Base-by-base conservation (phyloP, 2,329 filamentous ascomycete species). In the Fusarium incarnatum region DNA sequence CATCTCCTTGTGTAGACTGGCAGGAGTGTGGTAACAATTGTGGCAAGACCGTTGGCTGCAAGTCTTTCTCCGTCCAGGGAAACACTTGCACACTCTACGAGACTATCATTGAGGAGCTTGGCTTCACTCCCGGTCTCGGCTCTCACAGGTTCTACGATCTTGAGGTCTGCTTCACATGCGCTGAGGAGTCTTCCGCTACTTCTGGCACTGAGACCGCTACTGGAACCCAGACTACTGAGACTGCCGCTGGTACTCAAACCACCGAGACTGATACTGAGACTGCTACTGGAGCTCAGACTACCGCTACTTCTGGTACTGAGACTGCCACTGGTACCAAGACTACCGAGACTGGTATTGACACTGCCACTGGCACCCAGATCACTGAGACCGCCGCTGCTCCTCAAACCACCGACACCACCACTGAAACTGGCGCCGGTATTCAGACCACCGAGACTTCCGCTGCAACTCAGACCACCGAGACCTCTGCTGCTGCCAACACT, bases 81-180 rank as follows among this genome's bases (percentile, higher is more conserved):
- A 15, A n/a, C 20, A 22, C 41, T 25, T 68, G 65, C 15, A 68
- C 47, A 6, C 61, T 70, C 9, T 70, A 70, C 23, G 58, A 40
- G 3, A 30, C n/a, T 8, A 22, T 16, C 6, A 48, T 62, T 25
- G 18, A 18, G 4, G 46, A 52, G 1, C 56, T 70, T 8, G 56
- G 53, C 46, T 67, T 40, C 22, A 12, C 7, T 4, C 16, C 13
- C 1, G 27, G 23, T 5, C 23, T 22, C 9, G 32, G 9, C 18
- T 32, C 47, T 5, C 42, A 53, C 60, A 34, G 25, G n/a, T 70
- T 63, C 48, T 70, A 70, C 22, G 62, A 70, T 15, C 66, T 69
- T 16, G 66, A 69, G 23, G 41, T 48, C 13, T 68, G 66, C 65
- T 68, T 68, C n/a, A 56, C 60, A n/a, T 68, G 66, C 25, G 66